Evolutionary conservation across 495 filamentous ascomycete genomes (phyloP).

Genomic region (Penicillium simplicissimum): DNA sequence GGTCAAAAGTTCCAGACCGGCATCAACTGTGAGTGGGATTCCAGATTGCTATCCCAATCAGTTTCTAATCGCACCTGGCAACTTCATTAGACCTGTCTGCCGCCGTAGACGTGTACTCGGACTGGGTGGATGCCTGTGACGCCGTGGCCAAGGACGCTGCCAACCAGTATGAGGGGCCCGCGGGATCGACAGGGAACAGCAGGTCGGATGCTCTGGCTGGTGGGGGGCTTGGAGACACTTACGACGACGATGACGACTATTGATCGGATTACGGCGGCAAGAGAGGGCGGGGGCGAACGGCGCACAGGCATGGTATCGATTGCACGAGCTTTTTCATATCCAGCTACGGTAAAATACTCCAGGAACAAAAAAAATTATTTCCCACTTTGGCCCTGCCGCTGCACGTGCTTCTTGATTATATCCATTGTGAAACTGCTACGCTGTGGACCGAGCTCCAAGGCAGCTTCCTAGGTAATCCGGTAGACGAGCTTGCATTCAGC

Average conservation of each 20-base stretch:
- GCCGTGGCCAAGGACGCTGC: conserved; percentile 64
- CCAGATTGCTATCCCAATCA: neutral
- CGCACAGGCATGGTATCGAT: conserved; percentile 22
- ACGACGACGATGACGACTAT: conserved; percentile 34
- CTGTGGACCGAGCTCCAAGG: neutral
- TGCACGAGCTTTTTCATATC: conserved; percentile 16
- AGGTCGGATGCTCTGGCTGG: conserved; percentile 22
- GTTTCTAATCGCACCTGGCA: neutral
- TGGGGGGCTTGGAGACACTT: conserved; percentile 19
- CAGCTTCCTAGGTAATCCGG: neutral
- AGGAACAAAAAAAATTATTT: conserved; percentile 3
- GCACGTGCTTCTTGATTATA: neutral
- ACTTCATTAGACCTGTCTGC: conserved; percentile 70
- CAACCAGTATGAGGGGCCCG: conserved; percentile 49
- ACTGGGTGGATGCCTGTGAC: conserved; percentile 98
- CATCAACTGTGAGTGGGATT: conserved; percentile 78
- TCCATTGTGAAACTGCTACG: neutral
- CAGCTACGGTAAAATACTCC: conserved; percentile 13
- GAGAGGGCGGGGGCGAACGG: conserved; percentile 23
- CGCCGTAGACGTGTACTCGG: conserved; percentile 91
- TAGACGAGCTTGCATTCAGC: neutral
- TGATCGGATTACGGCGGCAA: conserved; percentile 20
- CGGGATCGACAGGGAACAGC: conserved; percentile 29
- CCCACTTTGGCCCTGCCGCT: neutral
- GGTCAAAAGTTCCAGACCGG: conserved; percentile 88